These are phyloP conservation scores for Lentinula aciculospora DNA, from an alignment of 768 basidiomycete species.

Conservation along the genomic window DNA sequence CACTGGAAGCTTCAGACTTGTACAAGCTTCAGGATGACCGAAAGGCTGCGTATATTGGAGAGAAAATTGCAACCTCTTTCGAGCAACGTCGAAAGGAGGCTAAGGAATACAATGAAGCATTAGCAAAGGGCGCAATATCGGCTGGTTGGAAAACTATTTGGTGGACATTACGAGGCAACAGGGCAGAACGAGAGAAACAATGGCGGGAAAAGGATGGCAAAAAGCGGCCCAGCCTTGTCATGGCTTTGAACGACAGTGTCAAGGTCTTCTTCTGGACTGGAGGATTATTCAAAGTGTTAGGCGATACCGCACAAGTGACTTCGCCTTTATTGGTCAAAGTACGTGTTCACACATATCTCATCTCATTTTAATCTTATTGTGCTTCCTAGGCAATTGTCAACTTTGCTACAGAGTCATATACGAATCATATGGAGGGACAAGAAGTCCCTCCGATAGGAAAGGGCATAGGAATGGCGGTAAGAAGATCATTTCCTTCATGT, in stretches of 20 bases:
- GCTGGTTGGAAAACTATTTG: conserved; percentile 49
- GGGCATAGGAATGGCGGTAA: conserved; percentile 57
- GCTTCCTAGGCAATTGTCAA: conserved; percentile 56
- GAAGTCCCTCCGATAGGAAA: conserved; percentile 35
- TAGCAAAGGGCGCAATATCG: conserved; percentile 59
- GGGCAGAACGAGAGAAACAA: conserved; percentile 48
- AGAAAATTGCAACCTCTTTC: conserved; percentile 60
- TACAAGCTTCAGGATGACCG: conserved; percentile 70
- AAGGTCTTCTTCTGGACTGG: conserved; percentile 76
- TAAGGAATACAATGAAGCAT: conserved; percentile 61
- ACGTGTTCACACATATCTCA: conserved; percentile 8
- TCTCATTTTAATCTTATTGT: neutral
- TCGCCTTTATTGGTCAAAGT: conserved; percentile 79
- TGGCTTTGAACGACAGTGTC: conserved; percentile 74
- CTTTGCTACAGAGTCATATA: conserved; percentile 62
- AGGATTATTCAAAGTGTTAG: conserved; percentile 53
- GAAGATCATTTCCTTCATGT: conserved; percentile 33
- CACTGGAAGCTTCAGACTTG: conserved; percentile 75
- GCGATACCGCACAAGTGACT: conserved; percentile 68
- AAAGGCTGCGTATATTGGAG: conserved; percentile 54
- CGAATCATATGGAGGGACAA: conserved; percentile 31
- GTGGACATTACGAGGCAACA: conserved; percentile 56
- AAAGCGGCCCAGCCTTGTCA: conserved; percentile 53
- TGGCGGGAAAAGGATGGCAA: conserved; percentile 65
- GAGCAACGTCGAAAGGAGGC: conserved; percentile 51